Evolutionary conservation across 495 filamentous ascomycete genomes (phyloP), one percentile per base, ranked within the genome.

Genomic region (Penicillium desertorum): DNA sequence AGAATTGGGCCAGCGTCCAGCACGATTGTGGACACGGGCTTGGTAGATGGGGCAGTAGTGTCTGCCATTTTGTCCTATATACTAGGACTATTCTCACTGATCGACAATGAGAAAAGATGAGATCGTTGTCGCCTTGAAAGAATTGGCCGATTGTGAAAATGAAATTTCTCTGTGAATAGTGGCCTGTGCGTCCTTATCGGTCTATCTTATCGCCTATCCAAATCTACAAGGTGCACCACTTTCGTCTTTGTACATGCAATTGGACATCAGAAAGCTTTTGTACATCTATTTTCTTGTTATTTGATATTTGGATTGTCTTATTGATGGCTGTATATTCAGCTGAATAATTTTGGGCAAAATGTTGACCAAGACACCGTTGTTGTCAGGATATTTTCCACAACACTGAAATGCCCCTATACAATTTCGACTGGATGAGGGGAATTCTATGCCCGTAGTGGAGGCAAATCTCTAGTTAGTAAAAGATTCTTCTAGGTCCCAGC

Each of bases 1-100:
- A 99, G 86, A 57, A 99, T 88, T 2, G 93, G 91, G 47, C 92
- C 92, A 25, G 94, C 84, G 71, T 99, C 94, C 56, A 99, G 76
- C 54, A 98, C 81, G 39, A 99, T 82, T 12, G 89, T 88, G 76
- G 95, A 83, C 47, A 96, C 79, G 4, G 86, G 79, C 67, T 94
- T 94, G n/a, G 77, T 45, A 3, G 75, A 56, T 37, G 67, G 22
- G 32, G 65, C 32, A 3, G 58, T 59, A 20, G 64, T 56, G 32
- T 77, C 73, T 56, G 74, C 67, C 79, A 80, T 82, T 7, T 48
- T 71, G 43, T 19, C 17, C 37, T 55, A 17, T 44, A 3, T 12
- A 22, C 29, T 20, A 45, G 23, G 27, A 57, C 32, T 20, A 22
- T 53, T 53, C 5, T 11, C 29, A 56, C 17, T 17, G 23, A 30